Base-by-base conservation (phyloP, 2,329 filamentous ascomycete species). In the Colletotrichum sp. region DNA sequence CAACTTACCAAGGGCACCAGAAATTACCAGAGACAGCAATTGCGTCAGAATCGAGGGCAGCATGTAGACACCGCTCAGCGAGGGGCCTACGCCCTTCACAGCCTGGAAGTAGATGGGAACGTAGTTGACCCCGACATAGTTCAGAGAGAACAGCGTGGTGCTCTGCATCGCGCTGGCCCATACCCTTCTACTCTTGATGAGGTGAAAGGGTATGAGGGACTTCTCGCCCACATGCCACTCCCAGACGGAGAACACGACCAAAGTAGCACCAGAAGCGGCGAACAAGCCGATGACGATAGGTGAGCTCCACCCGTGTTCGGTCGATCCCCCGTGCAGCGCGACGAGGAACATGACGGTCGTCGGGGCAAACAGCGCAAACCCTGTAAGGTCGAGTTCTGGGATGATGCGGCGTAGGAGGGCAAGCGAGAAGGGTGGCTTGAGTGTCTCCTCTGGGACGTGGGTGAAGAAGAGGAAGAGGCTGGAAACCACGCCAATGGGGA, bases 201-300 rank as follows among this genome's bases (percentile, higher is more conserved):
- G 43, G 3, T 48, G n/a, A 48, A 48, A 48, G 1, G 43, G 43
- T 1, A 22, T 48, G 0, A 48, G 43, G 0, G 43, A 48, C 43
- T 8, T 48, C 43, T 48, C 43, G 10, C 43, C 43, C 1, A 48
- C n/a, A 0, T 48, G 43, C 43, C 43, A 48, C 0, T 48, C 43
- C 43, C 43, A 48, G 43, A 48, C 0, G n/a, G 43, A 13, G n/a
- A 48, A 48, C 0, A 48, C 4, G 2, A 22, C 0, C 43, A 48
- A 48, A 0, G 43, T 8, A 1, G 18, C 43, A 48, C 43, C n/a
- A 48, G 43, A 48, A 48, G 43, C 43, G 0, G 43, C 43, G n/a
- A 48, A 48, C 9, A 48, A 22, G 10, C 43, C 10, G 43, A 48
- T 48, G 43, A 48, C 43, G n/a, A 1, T 0, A 3, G 43, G n/a